These are phyloP conservation scores for Cylindrotheca fusiformis DNA, from an alignment of 108 stramenopile species.

Conservation along the genomic window DNA sequence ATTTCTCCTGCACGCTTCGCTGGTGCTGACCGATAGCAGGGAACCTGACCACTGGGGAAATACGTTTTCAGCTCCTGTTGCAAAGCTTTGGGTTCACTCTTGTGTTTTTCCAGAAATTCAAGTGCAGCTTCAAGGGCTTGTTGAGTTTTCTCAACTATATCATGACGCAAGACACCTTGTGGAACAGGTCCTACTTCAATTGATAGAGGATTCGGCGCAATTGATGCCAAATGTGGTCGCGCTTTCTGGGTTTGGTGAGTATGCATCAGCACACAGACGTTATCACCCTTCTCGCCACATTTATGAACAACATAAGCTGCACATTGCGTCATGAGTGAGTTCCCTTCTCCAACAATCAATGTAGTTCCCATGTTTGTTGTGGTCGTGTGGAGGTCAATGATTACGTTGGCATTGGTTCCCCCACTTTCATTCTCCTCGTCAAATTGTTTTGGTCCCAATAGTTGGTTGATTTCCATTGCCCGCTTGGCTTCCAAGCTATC, in stretches of 20 bases:
- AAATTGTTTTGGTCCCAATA: conserved; percentile 70
- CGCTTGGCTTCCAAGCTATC: conserved; percentile 55
- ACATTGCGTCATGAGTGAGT: conserved; percentile 60
- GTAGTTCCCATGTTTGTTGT: conserved; percentile 83
- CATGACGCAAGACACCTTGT: conserved; percentile 78
- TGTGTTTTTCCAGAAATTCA: conserved; percentile 67
- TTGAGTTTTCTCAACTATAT: conserved; percentile 75
- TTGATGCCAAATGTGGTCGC: conserved; percentile 66
- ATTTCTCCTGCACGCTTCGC: conserved; percentile 68
- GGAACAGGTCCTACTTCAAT: conserved; percentile 87
- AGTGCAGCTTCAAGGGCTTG: conserved; percentile 50
- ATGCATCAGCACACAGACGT: conserved; percentile 60
- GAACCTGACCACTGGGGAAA: conserved; percentile 43
- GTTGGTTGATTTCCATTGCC: conserved; percentile 59
- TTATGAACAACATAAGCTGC: conserved; percentile 73
- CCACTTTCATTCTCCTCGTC: conserved; percentile 5
- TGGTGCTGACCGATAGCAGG: conserved; percentile 77
- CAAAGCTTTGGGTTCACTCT: conserved; percentile 27
- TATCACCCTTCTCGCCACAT: conserved; percentile 24
- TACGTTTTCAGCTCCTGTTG: conserved; percentile 27
- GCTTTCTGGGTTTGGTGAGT: conserved; percentile 47
- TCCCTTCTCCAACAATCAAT: conserved; percentile 69
- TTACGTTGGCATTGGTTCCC: conserved; percentile 46
- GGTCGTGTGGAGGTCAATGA: conserved; percentile 82
- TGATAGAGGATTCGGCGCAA: conserved; percentile 66